These are phyloP conservation scores for Puccinia polysora DNA, from an alignment of 1,284 basidiomycete species.

Conservation along the genomic window DNA sequence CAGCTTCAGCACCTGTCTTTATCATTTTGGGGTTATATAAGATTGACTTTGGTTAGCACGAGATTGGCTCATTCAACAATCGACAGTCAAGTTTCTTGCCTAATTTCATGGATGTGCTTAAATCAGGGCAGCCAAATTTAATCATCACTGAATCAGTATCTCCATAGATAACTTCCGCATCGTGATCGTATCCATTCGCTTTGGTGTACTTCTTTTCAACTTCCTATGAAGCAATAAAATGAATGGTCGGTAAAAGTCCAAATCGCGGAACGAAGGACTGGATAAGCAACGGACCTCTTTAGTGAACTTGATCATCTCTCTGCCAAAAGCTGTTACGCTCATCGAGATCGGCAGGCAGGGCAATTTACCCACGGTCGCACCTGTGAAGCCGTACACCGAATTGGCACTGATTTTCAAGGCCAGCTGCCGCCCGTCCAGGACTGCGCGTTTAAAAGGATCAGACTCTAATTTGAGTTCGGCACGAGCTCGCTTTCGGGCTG, in stretches of 20 bases:
- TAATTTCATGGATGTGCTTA: slow-evolving; percentile 76
- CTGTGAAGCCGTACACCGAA: slow-evolving; percentile 95
- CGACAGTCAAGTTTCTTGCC: slow-evolving; percentile 58
- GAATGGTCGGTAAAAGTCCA: too few relatives aligned
- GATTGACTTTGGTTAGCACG: background rate
- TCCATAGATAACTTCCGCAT: slow-evolving; percentile 89
- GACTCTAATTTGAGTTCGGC: slow-evolving; percentile 88
- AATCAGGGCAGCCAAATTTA: slow-evolving; percentile 79
- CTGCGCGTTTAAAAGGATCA: slow-evolving; percentile 89
- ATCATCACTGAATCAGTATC: slow-evolving; percentile 99
- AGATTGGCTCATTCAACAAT: background rate
- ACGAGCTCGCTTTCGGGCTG: slow-evolving; percentile 84
- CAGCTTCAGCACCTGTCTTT: slow-evolving; percentile 76
- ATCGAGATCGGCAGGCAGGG: slow-evolving; percentile 91
- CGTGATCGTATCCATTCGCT: slow-evolving; percentile 75
- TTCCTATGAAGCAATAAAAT: too few relatives aligned
- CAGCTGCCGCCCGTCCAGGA: slow-evolving; percentile 86
- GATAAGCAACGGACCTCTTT: slow-evolving; percentile 62
- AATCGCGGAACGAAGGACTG: background rate
- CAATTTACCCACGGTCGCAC: slow-evolving; percentile 87
- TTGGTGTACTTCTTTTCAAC: slow-evolving; percentile 81
- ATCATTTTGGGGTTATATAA: background rate
- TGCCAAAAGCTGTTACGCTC: slow-evolving; percentile 84
- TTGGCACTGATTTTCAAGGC: slow-evolving; percentile 96
- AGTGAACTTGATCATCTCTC: slow-evolving; percentile 94